phyloP scores from a whole-genome alignment of 768 basidiomycete species.

The Panaeolus cyanescens region DNA sequence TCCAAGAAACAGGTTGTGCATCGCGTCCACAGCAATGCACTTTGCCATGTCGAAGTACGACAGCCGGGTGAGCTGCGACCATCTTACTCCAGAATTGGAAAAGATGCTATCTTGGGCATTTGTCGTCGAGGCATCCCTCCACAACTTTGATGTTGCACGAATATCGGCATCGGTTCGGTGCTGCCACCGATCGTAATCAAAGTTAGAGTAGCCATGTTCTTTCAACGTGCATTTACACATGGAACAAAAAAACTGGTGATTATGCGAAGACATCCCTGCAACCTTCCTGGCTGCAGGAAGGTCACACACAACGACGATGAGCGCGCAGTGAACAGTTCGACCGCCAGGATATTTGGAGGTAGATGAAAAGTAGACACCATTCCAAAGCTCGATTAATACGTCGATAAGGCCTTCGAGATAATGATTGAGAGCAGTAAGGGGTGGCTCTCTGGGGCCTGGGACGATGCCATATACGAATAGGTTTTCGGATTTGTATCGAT shows the following conservation, averaged over 20 bases:
- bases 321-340: conserved; percentile 27
- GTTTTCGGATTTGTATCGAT: conserved; percentile 25
- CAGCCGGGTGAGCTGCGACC: not conserved
- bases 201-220: conserved; percentile 14
- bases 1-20: conserved; percentile 22
- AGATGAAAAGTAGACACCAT: conserved; percentile 3
- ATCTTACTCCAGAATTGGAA: conserved; percentile 6
- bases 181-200: conserved; percentile 16
- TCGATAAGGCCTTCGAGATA: conserved; percentile 25
- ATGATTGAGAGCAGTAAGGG: conserved; percentile 26
- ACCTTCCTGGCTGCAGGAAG: conserved; percentile 39
- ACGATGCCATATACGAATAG: conserved; percentile 13
- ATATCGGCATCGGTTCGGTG: not conserved
- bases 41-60: not conserved
- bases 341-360: conserved; percentile 28
- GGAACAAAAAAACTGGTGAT: conserved; percentile 32
- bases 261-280: conserved; percentile 24
- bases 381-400: conserved; percentile 19
- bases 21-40: conserved; percentile 3
- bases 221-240: not conserved
- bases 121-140: not conserved
- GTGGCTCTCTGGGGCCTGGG: conserved; percentile 21
- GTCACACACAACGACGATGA: conserved; percentile 36
- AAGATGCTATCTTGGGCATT: conserved; percentile 10
- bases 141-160: not conserved